These are phyloP conservation scores for Monosporascus sp. DNA, from an alignment of 2,329 filamentous ascomycete genomes.

Conservation along the genomic window DNA sequence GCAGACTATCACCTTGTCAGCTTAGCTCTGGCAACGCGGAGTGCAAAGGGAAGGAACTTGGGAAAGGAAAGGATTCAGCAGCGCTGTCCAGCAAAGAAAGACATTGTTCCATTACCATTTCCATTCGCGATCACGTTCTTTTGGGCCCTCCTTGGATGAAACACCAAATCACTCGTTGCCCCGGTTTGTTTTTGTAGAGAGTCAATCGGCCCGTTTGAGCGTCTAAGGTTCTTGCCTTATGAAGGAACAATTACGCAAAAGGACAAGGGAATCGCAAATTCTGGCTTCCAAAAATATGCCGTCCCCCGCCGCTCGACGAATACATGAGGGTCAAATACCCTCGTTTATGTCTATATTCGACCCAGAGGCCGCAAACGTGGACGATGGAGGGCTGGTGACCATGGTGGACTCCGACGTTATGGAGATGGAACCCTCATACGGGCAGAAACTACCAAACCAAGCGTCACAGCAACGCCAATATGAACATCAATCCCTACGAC, in stretches of 20 bases:
- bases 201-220: slow-evolving; percentile 2
- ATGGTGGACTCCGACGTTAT: slow-evolving; percentile 50
- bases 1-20: not conserved
- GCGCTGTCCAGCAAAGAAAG: slow-evolving; percentile 39
- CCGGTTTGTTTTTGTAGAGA: not conserved
- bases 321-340: slow-evolving; percentile 67
- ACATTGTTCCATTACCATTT: slow-evolving; percentile 15
- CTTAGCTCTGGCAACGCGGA: slow-evolving; percentile 7
- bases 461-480: slow-evolving; percentile 32
- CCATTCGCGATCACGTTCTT: slow-evolving; percentile 17
- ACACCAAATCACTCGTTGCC: slow-evolving; percentile 1
- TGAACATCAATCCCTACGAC: slow-evolving; percentile 33
- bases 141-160: slow-evolving; percentile 15
- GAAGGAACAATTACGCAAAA: not conserved
- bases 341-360: slow-evolving; percentile 74
- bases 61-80: slow-evolving; percentile 44
- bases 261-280: not conserved
- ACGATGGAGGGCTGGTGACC: slow-evolving; percentile 48
- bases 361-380: slow-evolving; percentile 52
- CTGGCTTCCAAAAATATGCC: slow-evolving; percentile 44
- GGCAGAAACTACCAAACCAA: slow-evolving; percentile 23
- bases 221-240: not conserved
- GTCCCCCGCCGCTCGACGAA: slow-evolving; percentile 54
- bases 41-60: slow-evolving; percentile 18
- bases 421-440: slow-evolving; percentile 36